Percentiles rank a stretch among this genome's conserved stretches.
Evolutionary conservation across 2,329 filamentous ascomycete genomes (phyloP).

Genomic region (Trichoderma gracile): DNA sequence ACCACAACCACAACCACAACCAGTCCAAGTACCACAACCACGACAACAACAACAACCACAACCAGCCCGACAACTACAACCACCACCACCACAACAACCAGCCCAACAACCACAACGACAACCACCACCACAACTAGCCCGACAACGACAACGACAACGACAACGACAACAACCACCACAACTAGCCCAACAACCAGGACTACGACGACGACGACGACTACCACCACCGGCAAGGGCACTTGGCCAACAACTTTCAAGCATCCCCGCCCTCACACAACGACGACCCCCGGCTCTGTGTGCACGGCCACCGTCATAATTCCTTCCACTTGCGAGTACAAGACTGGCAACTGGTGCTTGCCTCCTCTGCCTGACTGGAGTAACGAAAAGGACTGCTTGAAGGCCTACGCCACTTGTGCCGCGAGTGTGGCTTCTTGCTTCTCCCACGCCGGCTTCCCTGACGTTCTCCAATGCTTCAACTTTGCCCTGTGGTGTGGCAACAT

Average conservation of each 20-base stretch:
- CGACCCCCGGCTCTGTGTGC: constrained; percentile 46
- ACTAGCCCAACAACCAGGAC: constrained; percentile 26
- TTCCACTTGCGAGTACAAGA: constrained; percentile 55
- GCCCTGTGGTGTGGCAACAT: constrained; percentile 51
- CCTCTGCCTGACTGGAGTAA: constrained; percentile 52
- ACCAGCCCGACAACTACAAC: too few relatives aligned
- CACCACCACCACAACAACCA: too few relatives aligned
- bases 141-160: constrained; percentile 29
- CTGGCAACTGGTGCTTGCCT: constrained; percentile 55
- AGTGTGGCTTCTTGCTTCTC: constrained; percentile 55
- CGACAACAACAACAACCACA: constrained; percentile 29
- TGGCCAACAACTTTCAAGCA: too few relatives aligned
- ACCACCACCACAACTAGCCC: constrained; percentile 28
- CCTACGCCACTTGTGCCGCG: constrained; percentile 48
- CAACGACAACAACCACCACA: constrained; percentile 29
- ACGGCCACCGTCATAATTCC: constrained; percentile 49
- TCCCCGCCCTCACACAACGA: background rate
- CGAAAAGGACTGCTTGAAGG: constrained; percentile 43
- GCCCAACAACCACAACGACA: constrained; percentile 26
- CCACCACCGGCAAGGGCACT: constrained; percentile 18
- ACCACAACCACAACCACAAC: too few relatives aligned
- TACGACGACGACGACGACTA: constrained; percentile 28
- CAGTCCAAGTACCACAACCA: constrained; percentile 29
- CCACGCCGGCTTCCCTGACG: constrained; percentile 51
- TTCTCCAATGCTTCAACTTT: constrained; percentile 53